Evolutionary conservation across 306 rosid species (phyloP).

Genomic region (Crataegus laevigata): DNA sequence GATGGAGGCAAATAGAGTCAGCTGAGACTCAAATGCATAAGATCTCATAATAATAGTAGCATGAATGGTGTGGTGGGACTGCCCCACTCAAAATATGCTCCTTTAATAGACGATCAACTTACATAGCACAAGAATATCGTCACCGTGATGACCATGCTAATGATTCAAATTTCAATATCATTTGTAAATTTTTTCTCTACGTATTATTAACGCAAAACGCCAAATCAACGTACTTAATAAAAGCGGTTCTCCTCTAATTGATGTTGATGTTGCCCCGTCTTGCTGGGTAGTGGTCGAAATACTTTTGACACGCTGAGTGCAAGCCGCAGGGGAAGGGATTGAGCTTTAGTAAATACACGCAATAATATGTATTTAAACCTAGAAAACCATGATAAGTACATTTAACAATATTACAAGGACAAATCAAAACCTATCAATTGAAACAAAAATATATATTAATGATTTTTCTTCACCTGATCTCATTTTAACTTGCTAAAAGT

Average conservation of each 20-base stretch:
- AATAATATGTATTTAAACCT: not conserved
- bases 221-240: too few relatives aligned
- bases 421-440: not conserved
- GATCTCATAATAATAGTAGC: too few relatives aligned
- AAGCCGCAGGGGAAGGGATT: too few relatives aligned
- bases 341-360: not conserved
- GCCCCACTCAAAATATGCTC: too few relatives aligned
- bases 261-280: not conserved
- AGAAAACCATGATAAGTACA: not conserved
- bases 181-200: too few relatives aligned
- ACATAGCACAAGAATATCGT: too few relatives aligned
- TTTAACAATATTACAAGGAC: not conserved
- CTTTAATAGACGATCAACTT: not conserved
- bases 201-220: too few relatives aligned
- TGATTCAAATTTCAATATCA: too few relatives aligned
- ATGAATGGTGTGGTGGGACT: too few relatives aligned
- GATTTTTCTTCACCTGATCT: not conserved
- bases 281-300: not conserved
- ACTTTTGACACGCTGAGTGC: not conserved
- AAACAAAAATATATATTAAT: not conserved
- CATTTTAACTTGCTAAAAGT: not conserved
- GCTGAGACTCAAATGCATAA: too few relatives aligned
- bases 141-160: too few relatives aligned
- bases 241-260: too few relatives aligned
- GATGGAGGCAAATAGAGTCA: accelerated